Evolutionary conservation across 208 protist species (phyloP).

Genomic region (Porcisia deanei): DNA sequence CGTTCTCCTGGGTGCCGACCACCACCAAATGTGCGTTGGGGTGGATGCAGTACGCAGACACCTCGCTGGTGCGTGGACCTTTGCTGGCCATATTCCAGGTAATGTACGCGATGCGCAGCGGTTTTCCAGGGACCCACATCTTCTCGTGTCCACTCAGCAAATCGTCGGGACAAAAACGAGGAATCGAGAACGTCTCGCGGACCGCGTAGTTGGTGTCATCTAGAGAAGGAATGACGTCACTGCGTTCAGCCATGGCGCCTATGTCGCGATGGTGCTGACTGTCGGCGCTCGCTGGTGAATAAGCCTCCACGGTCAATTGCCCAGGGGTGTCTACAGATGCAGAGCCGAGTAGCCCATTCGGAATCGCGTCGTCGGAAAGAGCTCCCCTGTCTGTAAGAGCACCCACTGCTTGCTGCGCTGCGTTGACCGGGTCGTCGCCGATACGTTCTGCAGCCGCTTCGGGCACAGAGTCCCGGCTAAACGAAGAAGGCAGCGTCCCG

Average conservation of each 20-base stretch:
- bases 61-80: slow-evolving; percentile 42
- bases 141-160: slow-evolving; percentile 28
- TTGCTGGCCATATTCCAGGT: slow-evolving; percentile 85
- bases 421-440: slow-evolving; percentile 3
- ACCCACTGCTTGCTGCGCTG: background rate
- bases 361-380: background rate
- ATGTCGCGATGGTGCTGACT: slow-evolving; percentile 23
- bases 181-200: slow-evolving; percentile 71
- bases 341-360: background rate
- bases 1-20: slow-evolving; percentile 87
- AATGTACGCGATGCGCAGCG: slow-evolving; percentile 73
- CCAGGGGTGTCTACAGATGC: background rate
- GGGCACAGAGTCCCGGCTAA: too few species aligned
- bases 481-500: background rate
- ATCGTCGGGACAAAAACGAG: slow-evolving; percentile 47
- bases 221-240: slow-evolving; percentile 15
- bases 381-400: background rate
- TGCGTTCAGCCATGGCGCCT: slow-evolving; percentile 17
- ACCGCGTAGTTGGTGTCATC: background rate
- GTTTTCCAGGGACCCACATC: slow-evolving; percentile 64
- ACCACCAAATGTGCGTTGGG: slow-evolving; percentile 83
- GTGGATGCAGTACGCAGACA: slow-evolving; percentile 66
- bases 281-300: background rate
- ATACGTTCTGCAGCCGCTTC: background rate
- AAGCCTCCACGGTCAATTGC: background rate